phyloP scores from a whole-genome alignment of 2,329 filamentous ascomycete genomes.

The Sarocladiaceae sp. region DNA sequence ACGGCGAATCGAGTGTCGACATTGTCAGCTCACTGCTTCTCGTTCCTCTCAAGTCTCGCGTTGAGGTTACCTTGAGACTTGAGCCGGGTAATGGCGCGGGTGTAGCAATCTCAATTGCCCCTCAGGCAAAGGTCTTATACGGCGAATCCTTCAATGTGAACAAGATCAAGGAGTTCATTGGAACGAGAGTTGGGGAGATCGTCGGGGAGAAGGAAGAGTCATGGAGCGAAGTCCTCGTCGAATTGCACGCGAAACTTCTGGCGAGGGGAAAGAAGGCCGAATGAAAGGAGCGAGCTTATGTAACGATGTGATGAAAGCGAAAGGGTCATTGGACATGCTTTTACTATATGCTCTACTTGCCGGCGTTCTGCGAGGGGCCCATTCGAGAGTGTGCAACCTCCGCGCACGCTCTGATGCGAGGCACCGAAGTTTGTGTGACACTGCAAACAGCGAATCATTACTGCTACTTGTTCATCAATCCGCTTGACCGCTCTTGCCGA shows the following conservation, averaged over 20 bases:
- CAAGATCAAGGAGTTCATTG: slow-evolving; percentile 68
- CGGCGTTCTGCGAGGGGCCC: slow-evolving; percentile 10
- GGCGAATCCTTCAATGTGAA: slow-evolving; percentile 70
- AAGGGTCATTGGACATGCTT: slow-evolving; percentile 21
- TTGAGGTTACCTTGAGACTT: slow-evolving; percentile 56
- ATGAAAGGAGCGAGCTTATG: slow-evolving; percentile 9
- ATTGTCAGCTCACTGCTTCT: slow-evolving; percentile 59
- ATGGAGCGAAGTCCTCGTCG: slow-evolving; percentile 51
- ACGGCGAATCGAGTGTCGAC: slow-evolving; percentile 52
- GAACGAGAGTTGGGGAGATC: slow-evolving; percentile 42
- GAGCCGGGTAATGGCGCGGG: slow-evolving; percentile 19
- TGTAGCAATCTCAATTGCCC: slow-evolving; percentile 47
- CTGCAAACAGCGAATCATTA: too few species aligned
- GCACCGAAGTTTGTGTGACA: not conserved
- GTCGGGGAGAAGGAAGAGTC: slow-evolving; percentile 27
- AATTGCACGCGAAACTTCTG: slow-evolving; percentile 49
- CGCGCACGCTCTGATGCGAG: too few species aligned
- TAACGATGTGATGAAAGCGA: slow-evolving; percentile 17
- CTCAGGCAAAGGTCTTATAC: slow-evolving; percentile 61
- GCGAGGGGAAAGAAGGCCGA: slow-evolving; percentile 44
- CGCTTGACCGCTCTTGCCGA: too few species aligned
- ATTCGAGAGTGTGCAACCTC: too few species aligned
- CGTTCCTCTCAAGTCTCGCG: slow-evolving; percentile 58
- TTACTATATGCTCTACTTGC: slow-evolving; percentile 12
- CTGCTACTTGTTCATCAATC: too few species aligned